Percentiles rank a stretch among this genome's conserved stretches.
phyloP scores from a whole-genome alignment of 345 rosid genomes.

The Syzygium grande region DNA sequence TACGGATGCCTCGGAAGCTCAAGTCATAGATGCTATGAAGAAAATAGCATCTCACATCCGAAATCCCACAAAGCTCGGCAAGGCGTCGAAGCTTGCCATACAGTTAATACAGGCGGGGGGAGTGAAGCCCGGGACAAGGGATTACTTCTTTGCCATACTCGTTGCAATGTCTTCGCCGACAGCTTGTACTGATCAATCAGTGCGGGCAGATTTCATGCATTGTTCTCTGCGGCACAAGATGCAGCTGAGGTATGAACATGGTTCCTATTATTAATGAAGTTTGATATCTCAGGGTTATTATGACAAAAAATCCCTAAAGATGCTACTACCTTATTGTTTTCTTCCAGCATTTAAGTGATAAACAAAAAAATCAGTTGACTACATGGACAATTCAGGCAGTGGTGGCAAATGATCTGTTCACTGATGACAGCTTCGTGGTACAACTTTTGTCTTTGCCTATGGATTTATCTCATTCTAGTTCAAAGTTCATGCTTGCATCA shows the following conservation, averaged over 20 bases:
- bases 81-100: constrained; percentile 89
- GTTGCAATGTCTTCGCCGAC: constrained; percentile 76
- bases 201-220: constrained; percentile 66
- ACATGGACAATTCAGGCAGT: constrained; percentile 73
- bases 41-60: constrained; percentile 84
- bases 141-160: constrained; percentile 63
- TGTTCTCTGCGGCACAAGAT: constrained; percentile 83
- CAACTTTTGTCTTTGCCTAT: constrained; percentile 4
- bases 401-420: constrained; percentile 82
- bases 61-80: constrained; percentile 65
- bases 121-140: constrained; percentile 72
- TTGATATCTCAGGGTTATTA: neutral
- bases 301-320: neutral
- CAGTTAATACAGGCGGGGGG: constrained; percentile 88
- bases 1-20: constrained; percentile 76
- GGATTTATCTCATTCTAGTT: neutral
- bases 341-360: constrained; percentile 56
- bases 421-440: constrained; percentile 98
- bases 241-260: constrained; percentile 52
- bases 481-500: neutral
- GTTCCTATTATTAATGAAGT: neutral
- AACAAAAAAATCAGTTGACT: constrained; percentile 61
- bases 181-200: constrained; percentile 70
- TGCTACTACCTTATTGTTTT: constrained; percentile 5
- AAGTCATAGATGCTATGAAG: constrained; percentile 87